Conservation (phyloP, 345 rosid species). For the Eucalyptus brandiana region DNA sequence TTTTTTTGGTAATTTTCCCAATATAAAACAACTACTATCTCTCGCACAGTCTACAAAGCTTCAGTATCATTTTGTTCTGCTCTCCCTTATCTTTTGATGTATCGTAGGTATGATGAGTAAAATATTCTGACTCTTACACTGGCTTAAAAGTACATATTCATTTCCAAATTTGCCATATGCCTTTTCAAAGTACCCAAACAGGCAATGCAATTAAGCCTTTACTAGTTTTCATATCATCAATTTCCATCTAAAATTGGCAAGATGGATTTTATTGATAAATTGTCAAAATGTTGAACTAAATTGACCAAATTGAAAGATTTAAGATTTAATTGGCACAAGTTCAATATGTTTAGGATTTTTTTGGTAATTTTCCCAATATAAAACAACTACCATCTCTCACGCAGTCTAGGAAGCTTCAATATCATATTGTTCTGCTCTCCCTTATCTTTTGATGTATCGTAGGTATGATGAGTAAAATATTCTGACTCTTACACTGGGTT, state of each 20-base stretch:
- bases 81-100: not conserved
- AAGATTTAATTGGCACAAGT: too few relatives aligned
- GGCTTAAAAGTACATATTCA: not conserved
- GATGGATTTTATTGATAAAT: too few relatives aligned
- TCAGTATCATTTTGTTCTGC: not conserved
- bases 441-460: too few relatives aligned
- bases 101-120: too few relatives aligned
- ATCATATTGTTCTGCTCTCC: not conserved
- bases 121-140: too few relatives aligned
- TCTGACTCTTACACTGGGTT: too few relatives aligned
- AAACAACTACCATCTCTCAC: fast-evolving
- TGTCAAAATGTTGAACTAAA: too few relatives aligned
- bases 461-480: too few relatives aligned
- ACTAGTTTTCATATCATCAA: too few relatives aligned
- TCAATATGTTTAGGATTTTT: too few relatives aligned
- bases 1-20: not conserved
- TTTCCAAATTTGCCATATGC: not conserved
- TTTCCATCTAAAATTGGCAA: too few relatives aligned
- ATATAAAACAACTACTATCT: fast-evolving
- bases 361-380: not conserved
- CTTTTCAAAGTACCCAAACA: not conserved
- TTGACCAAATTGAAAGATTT: too few relatives aligned
- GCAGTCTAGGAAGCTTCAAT: not conserved
- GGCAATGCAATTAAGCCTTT: not conserved
- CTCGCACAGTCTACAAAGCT: not conserved